Conservation (phyloP, 169 alveolate species). For the Eimeria praecox region DNA sequence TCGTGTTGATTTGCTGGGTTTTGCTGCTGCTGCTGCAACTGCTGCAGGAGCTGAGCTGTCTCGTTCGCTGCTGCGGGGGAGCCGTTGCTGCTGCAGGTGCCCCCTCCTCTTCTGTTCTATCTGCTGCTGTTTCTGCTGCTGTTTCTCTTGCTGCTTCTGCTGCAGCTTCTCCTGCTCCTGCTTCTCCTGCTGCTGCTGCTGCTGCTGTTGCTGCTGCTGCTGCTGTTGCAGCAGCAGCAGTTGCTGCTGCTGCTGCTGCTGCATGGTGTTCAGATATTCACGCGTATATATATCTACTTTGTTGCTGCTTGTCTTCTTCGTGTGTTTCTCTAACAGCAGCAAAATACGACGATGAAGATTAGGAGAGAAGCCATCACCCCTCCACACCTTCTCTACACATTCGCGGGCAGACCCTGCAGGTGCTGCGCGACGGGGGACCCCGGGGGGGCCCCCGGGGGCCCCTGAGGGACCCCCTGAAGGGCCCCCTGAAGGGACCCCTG, state of each 20-base stretch:
- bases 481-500: background rate
- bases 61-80: background rate
- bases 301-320: background rate
- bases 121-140: slow-evolving; percentile 15
- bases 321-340: background rate
- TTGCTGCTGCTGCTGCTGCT: slow-evolving; percentile 2
- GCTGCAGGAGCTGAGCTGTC: background rate
- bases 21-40: slow-evolving; percentile 26
- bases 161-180: too few relatives aligned
- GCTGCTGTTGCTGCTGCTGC: slow-evolving; percentile 30
- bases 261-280: background rate
- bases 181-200: background rate
- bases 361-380: slow-evolving; percentile 8
- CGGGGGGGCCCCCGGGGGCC: slow-evolving; percentile 31
- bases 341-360: background rate
- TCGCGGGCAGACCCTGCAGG: slow-evolving; percentile 3
- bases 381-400: background rate
- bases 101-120: background rate
- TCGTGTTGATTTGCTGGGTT: background rate
- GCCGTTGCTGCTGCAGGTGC: slow-evolving; percentile 22
- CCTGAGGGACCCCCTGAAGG: background rate
- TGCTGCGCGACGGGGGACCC: background rate
- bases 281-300: background rate
- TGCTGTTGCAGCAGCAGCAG: background rate
- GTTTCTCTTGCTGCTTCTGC: too few relatives aligned